Evolutionary conservation across 2,329 filamentous ascomycete species (phyloP), one percentile per base, ranked within the genome.

Genomic region (Fusarium circinatum): DNA sequence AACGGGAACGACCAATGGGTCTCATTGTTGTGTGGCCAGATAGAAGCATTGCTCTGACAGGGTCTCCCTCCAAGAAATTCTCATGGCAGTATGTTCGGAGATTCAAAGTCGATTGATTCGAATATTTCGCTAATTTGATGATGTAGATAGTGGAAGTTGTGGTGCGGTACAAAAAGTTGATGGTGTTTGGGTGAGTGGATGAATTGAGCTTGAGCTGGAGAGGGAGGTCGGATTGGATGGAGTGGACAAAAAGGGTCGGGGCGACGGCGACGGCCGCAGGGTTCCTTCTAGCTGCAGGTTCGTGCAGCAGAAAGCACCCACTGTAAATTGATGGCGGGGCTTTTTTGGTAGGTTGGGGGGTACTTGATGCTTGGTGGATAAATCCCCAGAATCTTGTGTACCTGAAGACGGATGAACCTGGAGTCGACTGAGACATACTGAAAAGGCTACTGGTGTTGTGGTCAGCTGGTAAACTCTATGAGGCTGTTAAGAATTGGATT

Each of bases 251-350:
- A 74, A 74, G 62, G 71, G 67, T 65, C 67, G 71, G 67, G 63
- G 67, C 58, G 71, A 74, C 67, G 71, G 67, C 49, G 70, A 55
- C 70, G 61, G 62, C 70, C 70, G 70, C 67, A 75, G 68, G 71
- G 71, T 75, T 74, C 60, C 47, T 62, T 62, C 65, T 65, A 69
- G 63, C 58, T 68, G 67, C 57, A 68, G 71, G 58, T 66, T 69
- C 60, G 56, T 71, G 66, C 70, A 66, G 56, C 44, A 54, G 30
- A 55, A 51, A 45, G 38, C 69, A 45, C 32, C 52, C 65, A 57
- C 45, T 57, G 67, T 74, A 74, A 74, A 74, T 71, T 67, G 71
- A 73, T 70, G 62, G 71, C 68, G 62, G 70, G 66, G 58, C 66
- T 44, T 52, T 41, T 36, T 41, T 48, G 24, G 48, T n/a, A 52